Evolutionary conservation across 2,329 filamentous ascomycete species (phyloP).

Genomic region (Monilinia polystroma): DNA sequence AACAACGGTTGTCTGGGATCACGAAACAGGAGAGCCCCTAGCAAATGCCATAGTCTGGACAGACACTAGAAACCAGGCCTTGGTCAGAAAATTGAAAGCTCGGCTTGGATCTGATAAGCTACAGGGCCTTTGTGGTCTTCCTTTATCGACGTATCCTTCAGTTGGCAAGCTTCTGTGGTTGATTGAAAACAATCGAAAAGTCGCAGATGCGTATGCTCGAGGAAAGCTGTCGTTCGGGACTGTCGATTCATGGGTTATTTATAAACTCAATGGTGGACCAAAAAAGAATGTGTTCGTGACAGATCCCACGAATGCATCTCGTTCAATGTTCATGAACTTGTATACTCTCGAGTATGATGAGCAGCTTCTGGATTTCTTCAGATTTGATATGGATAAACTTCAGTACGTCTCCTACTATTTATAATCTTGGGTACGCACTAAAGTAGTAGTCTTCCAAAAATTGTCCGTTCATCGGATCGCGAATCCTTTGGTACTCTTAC

Average conservation of each 20-base stretch:
- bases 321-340: slow-evolving; percentile 95
- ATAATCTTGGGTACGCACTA: background rate
- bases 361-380: slow-evolving; percentile 74
- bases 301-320: slow-evolving; percentile 81
- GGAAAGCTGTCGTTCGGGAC: slow-evolving; percentile 80
- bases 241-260: slow-evolving; percentile 85
- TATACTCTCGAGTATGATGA: slow-evolving; percentile 78
- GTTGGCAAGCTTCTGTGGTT: slow-evolving; percentile 85
- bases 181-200: slow-evolving; percentile 66
- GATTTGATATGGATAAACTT: slow-evolving; percentile 57
- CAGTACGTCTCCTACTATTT: slow-evolving; percentile 4
- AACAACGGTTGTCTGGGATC: slow-evolving; percentile 84
- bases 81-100: slow-evolving; percentile 75
- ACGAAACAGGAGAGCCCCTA: slow-evolving; percentile 73
- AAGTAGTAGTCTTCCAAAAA: slow-evolving; percentile 61
- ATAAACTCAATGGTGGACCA: slow-evolving; percentile 74
- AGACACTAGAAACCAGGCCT: slow-evolving; percentile 70
- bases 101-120: slow-evolving; percentile 67
- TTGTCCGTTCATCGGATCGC: slow-evolving; percentile 70
- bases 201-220: slow-evolving; percentile 73
- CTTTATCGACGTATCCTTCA: slow-evolving; percentile 84
- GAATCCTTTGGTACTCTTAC: slow-evolving; percentile 66
- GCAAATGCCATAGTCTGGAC: slow-evolving; percentile 89
- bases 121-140: slow-evolving; percentile 71
- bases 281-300: slow-evolving; percentile 70